Evolutionary conservation across 1,284 basidiomycete species (phyloP), one percentile per base, ranked within the genome.

Genomic region (Tetrapyrgos nigripes): DNA sequence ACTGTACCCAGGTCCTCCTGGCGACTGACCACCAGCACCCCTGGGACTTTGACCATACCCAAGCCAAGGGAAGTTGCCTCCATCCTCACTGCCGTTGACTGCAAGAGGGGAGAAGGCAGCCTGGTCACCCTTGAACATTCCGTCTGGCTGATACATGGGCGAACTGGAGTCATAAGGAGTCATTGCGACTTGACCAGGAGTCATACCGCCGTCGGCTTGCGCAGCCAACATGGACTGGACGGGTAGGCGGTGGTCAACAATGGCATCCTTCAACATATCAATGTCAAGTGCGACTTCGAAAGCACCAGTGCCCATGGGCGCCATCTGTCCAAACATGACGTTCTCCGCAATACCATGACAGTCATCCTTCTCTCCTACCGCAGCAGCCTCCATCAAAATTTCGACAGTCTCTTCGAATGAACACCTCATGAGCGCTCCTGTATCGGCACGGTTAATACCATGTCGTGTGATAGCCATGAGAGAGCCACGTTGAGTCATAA

Each of bases 361-460:
- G 70, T 99, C 96, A 66, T 99, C 97, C 74, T 95, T 92, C 79
- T 99, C 97, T 56, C 97, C 97, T 46, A 97, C 93, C 1, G 97
- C 95, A 0, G 97, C 97, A 0, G 97, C 97, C 73, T 99, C 97
- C 89, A 99, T 96, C 58, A 99, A 77, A 66, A 99, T 98, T 75
- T 99, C 97, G 62, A 98, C 97, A 0, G 97, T 99, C 82, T 99
- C 97, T 76, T 99, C 97, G 83, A 99, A 99, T 3, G 97, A 98
- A 77, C 96, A 98, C 50, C 97, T 85, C 91, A 99, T 98, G 55
- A 99, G 83, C 1, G 97, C 97, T 43, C 96, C 96, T 10, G 96
- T 97, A 68, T 98, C 96, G 28, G 97, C 93, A 56, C 97, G 90
- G 77, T 99, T 99, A 78, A 99, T 99, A 76, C 97, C 97, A 71